phyloP scores from a whole-genome alignment of 495 filamentous ascomycete species.

The Aspergillus campestris region DNA sequence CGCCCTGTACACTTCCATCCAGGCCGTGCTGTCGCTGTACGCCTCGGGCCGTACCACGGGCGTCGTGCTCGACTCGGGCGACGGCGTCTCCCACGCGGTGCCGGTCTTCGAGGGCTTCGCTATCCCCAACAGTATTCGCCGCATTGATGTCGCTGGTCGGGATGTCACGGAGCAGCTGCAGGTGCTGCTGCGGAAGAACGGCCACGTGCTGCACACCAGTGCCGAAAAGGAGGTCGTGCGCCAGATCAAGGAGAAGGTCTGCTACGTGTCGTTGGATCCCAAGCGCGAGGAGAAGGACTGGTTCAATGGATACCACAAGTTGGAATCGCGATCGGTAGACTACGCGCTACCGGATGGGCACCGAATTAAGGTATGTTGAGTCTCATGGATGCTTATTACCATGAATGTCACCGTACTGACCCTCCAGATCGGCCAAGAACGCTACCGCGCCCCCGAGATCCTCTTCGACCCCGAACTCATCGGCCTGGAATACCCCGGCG shows the following conservation, averaged over 20 bases:
- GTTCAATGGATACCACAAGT: conserved; percentile 48
- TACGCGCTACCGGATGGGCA: conserved; percentile 89
- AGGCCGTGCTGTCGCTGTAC: conserved; percentile 94
- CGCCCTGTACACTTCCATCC: conserved; percentile 91
- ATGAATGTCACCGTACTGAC: neutral
- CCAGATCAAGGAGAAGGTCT: conserved; percentile 88
- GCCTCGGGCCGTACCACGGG: conserved; percentile 94
- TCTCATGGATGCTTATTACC: neutral
- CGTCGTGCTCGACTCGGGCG: conserved; percentile 89
- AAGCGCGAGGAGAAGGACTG: conserved; percentile 95
- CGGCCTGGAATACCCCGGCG: conserved; percentile 91
- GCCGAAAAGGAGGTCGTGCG: conserved; percentile 97
- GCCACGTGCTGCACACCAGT: conserved; percentile 92
- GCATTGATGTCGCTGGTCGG: conserved; percentile 95
- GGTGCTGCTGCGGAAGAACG: conserved; percentile 80
- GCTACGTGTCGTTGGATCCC: conserved; percentile 89
- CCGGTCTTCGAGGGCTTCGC: conserved; percentile 98
- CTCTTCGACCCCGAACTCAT: conserved; percentile 97
- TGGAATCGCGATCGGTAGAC: conserved; percentile 64
- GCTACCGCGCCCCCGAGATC: conserved; percentile 94
- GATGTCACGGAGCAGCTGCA: conserved; percentile 97
- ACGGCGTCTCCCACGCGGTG: conserved; percentile 95
- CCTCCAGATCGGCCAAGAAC: conserved; percentile 70
- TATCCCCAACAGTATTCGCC: conserved; percentile 84
- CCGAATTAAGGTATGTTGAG: conserved; percentile 64